Conservation (phyloP, 768 basidiomycete species). For the Punctularia strigosozonata region DNA sequence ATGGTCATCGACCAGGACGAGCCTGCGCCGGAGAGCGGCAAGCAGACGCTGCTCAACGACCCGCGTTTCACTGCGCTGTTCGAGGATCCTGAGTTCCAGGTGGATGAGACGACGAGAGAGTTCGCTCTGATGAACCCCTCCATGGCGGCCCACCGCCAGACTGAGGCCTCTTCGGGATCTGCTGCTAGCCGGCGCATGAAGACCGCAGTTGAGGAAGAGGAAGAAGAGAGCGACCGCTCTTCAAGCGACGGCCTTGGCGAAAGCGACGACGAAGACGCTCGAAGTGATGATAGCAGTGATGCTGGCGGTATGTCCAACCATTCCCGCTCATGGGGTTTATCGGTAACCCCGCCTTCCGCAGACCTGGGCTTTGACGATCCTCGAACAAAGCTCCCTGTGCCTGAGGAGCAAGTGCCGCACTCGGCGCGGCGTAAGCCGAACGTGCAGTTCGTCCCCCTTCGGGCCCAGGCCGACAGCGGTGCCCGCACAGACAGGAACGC, state of each 20-base stretch:
- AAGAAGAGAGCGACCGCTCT: constrained; percentile 69
- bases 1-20: constrained; percentile 19
- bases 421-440: constrained; percentile 30
- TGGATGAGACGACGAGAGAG: constrained; percentile 83
- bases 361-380: constrained; percentile 21
- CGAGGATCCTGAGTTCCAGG: constrained; percentile 81
- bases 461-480: constrained; percentile 25
- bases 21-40: constrained; percentile 16
- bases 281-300: constrained; percentile 33
- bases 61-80: constrained; percentile 86
- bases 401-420: background rate
- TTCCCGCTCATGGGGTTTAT: background rate
- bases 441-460: constrained; percentile 58
- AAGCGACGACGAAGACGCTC: constrained; percentile 20
- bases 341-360: background rate
- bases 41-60: constrained; percentile 59
- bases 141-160: constrained; percentile 11
- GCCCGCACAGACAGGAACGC: constrained; percentile 34
- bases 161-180: constrained; percentile 9
- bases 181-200: too few relatives aligned
- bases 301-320: constrained; percentile 21
- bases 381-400: constrained; percentile 13
- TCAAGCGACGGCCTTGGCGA: constrained; percentile 46
- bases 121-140: constrained; percentile 92
- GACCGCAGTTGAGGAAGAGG: constrained; percentile 83